Percentiles rank a stretch among this genome's conserved stretches.
Conservation (phyloP, 2,329 filamentous ascomycete genomes). For the Magnaporthiopsis rhizophila region DNA sequence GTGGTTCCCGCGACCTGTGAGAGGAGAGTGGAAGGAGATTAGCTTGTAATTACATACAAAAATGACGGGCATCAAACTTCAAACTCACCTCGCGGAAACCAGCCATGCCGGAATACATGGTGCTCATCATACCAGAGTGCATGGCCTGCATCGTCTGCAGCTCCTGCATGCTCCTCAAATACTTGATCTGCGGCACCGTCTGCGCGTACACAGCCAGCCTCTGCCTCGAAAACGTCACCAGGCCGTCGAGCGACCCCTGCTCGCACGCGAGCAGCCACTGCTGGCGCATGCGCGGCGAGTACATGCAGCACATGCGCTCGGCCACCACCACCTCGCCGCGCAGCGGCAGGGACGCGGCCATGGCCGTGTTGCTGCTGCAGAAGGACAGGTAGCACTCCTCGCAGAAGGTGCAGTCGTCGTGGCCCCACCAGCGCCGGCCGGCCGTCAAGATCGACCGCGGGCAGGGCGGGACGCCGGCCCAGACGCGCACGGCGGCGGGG, state of each 20-base stretch:
- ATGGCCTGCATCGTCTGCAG: neutral
- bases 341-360: too few species aligned
- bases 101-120: constrained; percentile 1
- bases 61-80: too few species aligned
- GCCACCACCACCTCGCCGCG: neutral
- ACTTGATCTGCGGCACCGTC: neutral
- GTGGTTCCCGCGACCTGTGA: neutral
- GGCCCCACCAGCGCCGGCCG: constrained; percentile 3
- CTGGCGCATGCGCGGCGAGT: constrained; percentile 23
- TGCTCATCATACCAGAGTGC: neutral
- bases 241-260: neutral
- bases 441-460: neutral
- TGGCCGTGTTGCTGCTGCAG: neutral
- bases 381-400: neutral
- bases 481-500: neutral
- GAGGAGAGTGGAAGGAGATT: neutral
- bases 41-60: too few species aligned
- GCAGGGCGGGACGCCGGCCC: neutral
- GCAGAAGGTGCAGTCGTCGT: constrained; percentile 3
- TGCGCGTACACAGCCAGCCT: neutral
- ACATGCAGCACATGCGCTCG: constrained; percentile 1
- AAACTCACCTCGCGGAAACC: neutral
- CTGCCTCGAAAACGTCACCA: neutral
- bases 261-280: constrained; percentile 27
- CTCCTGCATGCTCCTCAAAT: neutral